Conservation (phyloP, 1,284 basidiomycete species). For the Cutaneotrichosporon curvatum region DNA sequence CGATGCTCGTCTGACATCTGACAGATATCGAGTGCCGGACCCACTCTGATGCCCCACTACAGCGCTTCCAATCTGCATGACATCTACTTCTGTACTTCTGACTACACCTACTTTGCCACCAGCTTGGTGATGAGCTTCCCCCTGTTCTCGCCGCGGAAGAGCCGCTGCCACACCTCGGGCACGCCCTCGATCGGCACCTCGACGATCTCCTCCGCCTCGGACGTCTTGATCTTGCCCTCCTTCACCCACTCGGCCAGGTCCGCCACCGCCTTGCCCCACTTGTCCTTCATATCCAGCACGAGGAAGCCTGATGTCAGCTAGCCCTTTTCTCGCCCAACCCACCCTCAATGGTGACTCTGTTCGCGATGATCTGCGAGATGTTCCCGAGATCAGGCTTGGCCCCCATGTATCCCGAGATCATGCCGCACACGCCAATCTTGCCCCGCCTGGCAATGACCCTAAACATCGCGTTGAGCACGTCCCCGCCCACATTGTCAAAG, state of each 20-base stretch:
- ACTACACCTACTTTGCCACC: too few relatives aligned
- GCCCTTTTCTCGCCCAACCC: too few relatives aligned
- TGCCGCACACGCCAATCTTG: slow-evolving; percentile 47
- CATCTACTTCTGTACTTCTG: too few relatives aligned
- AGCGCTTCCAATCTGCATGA: too few relatives aligned
- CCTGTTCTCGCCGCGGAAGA: slow-evolving; percentile 36
- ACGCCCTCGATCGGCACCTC: slow-evolving; percentile 33
- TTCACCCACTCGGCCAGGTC: slow-evolving; percentile 26
- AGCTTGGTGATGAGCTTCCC: slow-evolving; percentile 40
- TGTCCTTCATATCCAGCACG: slow-evolving; percentile 33
- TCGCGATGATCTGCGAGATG: slow-evolving; percentile 40
- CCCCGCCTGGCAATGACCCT: slow-evolving; percentile 44
- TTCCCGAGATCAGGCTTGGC: slow-evolving; percentile 17
- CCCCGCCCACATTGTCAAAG: slow-evolving; percentile 47
- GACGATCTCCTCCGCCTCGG: slow-evolving; percentile 32
- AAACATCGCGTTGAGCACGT: slow-evolving; percentile 39
- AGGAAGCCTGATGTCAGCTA: slow-evolving; percentile 35
- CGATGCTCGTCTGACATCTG: too few relatives aligned
- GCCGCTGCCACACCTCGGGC: slow-evolving; percentile 29
- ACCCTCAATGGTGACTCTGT: slow-evolving; percentile 45
- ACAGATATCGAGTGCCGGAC: too few relatives aligned
- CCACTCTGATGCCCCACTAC: too few relatives aligned
- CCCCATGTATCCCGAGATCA: slow-evolving; percentile 9
- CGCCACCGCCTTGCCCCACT: slow-evolving; percentile 14
- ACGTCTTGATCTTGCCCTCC: slow-evolving; percentile 28